phyloP scores from a whole-genome alignment of 176 grass and related monocot genomes.

The Rhynchospora pubera region DNA sequence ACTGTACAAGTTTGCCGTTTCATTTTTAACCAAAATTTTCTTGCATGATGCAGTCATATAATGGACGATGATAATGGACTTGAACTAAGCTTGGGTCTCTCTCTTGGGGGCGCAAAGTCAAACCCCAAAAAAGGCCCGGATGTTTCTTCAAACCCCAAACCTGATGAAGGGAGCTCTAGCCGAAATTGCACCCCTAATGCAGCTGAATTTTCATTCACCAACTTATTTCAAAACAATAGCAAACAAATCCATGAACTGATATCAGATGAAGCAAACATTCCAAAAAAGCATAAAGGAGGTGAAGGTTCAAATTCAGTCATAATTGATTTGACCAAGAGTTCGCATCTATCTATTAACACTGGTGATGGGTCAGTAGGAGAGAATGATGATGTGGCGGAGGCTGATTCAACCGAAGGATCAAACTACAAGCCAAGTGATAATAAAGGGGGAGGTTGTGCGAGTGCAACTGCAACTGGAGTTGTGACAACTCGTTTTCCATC shows the following conservation, averaged over 20 bases:
- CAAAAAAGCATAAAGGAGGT: conserved; percentile 43
- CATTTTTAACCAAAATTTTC: background rate
- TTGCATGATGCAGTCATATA: background rate
- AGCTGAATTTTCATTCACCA: conserved; percentile 55
- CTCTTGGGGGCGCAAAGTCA: conserved; percentile 55
- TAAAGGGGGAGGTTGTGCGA: conserved; percentile 49
- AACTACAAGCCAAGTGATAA: conserved; percentile 72
- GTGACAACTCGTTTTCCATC: conserved; percentile 47
- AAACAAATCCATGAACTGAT: conserved; percentile 46
- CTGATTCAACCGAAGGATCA: conserved; percentile 74
- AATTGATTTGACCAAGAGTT: conserved; percentile 61
- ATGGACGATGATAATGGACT: conserved; percentile 91
- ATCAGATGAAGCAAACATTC: conserved; percentile 53
- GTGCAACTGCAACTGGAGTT: conserved; percentile 39
- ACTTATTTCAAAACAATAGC: conserved; percentile 50
- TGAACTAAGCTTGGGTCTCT: conserved; percentile 85
- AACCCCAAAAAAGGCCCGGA: conserved; percentile 49
- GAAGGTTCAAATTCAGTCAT: conserved; percentile 43
- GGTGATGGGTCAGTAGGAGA: conserved; percentile 91
- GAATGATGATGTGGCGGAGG: conserved; percentile 90
- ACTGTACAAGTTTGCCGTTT: background rate
- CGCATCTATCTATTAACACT: conserved; percentile 65
- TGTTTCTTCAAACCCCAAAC: conserved; percentile 39
- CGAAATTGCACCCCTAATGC: conserved; percentile 30
- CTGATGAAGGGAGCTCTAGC: conserved; percentile 64